Percentiles rank a stretch among this genome's conserved stretches.
phyloP scores from a whole-genome alignment of 192 early-diverging fungal genomes.

The Umbelopsis vinacea region DNA sequence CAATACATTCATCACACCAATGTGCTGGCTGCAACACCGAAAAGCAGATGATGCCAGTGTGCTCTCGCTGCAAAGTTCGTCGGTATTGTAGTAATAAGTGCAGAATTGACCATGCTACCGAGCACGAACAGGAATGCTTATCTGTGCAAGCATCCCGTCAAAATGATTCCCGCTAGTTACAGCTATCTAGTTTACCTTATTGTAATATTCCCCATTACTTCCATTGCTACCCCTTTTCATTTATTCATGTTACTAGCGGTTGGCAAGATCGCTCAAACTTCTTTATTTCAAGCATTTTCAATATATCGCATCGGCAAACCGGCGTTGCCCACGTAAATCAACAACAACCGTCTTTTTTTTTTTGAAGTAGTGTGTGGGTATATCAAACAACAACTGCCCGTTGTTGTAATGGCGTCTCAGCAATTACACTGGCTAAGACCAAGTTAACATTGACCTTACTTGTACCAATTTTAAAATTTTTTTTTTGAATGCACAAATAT shows the following conservation, averaged over 20 bases:
- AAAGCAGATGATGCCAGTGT: constrained; percentile 39
- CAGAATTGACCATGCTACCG: background rate
- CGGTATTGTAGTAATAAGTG: constrained; percentile 34
- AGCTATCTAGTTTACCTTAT: background rate
- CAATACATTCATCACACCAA: constrained; percentile 11
- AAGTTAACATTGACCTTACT: no score
- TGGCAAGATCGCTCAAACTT: background rate
- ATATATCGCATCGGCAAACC: background rate
- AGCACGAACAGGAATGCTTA: constrained; percentile 4
- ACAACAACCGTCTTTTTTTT: no score
- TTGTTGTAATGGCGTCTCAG: no score
- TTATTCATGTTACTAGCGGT: background rate
- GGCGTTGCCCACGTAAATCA: background rate
- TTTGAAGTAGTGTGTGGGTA: no score
- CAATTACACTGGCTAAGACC: no score
- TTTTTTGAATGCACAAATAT: no score
- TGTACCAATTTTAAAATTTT: no score
- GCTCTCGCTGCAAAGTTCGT: constrained; percentile 34
- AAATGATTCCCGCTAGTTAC: background rate
- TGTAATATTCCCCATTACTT: no score
- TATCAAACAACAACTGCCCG: background rate
- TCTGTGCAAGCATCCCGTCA: background rate
- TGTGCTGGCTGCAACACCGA: constrained; percentile 37
- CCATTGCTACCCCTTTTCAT: no score
- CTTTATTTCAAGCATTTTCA: no score